phyloP scores from a whole-genome alignment of 2,329 filamentous ascomycete species.

The Apiospora aurea region DNA sequence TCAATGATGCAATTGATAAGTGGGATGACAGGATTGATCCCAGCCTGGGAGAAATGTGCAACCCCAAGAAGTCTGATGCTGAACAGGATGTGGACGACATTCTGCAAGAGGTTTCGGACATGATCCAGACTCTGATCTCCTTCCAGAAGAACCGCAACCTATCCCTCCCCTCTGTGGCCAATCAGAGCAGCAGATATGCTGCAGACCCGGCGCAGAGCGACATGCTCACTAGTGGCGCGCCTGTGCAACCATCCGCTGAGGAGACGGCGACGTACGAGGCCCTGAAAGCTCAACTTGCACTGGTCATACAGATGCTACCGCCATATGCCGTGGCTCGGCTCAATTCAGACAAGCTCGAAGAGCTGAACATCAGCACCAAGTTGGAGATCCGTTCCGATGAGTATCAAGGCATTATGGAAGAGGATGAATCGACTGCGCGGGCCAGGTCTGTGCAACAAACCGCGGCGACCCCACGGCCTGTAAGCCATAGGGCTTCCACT shows the following conservation, averaged over 20 bases:
- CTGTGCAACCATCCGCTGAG: slow-evolving; percentile 70
- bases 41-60: slow-evolving; percentile 60
- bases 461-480: slow-evolving; percentile 47
- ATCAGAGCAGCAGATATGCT: slow-evolving; percentile 62
- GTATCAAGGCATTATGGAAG: slow-evolving; percentile 82
- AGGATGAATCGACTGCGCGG: slow-evolving; percentile 72
- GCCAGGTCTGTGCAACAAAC: slow-evolving; percentile 50
- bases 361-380: slow-evolving; percentile 81
- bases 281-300: slow-evolving; percentile 75
- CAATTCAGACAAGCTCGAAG: slow-evolving; percentile 84
- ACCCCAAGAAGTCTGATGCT: slow-evolving; percentile 55
- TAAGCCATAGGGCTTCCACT: slow-evolving; percentile 46
- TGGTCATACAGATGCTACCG: slow-evolving; percentile 78
- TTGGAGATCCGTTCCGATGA: slow-evolving; percentile 76
- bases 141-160: slow-evolving; percentile 82
- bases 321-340: slow-evolving; percentile 87
- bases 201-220: slow-evolving; percentile 71
- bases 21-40: slow-evolving; percentile 69
- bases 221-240: slow-evolving; percentile 70
- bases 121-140: slow-evolving; percentile 78
- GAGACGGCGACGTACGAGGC: slow-evolving; percentile 71
- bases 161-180: slow-evolving; percentile 64
- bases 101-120: slow-evolving; percentile 75
- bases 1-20: slow-evolving; percentile 62
- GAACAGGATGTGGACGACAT: slow-evolving; percentile 73